Evolutionary conservation across 2,329 filamentous ascomycete species (phyloP).

Genomic region (Aspergillus persii): DNA sequence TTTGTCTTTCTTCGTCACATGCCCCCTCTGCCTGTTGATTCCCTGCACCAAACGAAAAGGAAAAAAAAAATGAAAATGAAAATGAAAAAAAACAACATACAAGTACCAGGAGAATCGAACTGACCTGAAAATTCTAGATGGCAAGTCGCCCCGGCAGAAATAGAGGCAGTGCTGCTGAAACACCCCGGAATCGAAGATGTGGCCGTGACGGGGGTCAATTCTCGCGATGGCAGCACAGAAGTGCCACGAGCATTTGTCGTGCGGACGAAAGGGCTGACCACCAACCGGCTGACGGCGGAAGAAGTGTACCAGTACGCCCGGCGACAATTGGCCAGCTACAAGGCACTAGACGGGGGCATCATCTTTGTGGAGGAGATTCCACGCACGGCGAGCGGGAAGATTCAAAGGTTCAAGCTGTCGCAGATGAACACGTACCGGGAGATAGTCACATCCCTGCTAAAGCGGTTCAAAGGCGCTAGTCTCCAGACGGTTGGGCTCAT

Average conservation of each 20-base stretch:
- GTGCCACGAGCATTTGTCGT: constrained; percentile 50
- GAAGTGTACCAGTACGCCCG: constrained; percentile 46
- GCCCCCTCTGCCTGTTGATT: constrained; percentile 1
- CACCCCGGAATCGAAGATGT: constrained; percentile 46
- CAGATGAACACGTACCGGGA: constrained; percentile 41
- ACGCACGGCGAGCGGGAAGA: constrained; percentile 51
- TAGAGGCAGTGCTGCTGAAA: constrained; percentile 47
- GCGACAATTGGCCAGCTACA: constrained; percentile 47
- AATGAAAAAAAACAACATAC: background rate
- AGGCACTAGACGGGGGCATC: constrained; percentile 47
- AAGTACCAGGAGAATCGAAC: background rate
- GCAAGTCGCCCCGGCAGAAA: constrained; percentile 50
- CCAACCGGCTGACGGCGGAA: constrained; percentile 32
- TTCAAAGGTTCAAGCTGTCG: constrained; percentile 42
- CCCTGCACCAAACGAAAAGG: background rate
- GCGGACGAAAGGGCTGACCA: constrained; percentile 21
- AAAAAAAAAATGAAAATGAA: background rate
- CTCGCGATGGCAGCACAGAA: constrained; percentile 32
- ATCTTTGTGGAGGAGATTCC: constrained; percentile 51
- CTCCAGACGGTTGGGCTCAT: constrained; percentile 22
- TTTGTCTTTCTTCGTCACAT: background rate
- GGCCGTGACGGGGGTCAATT: constrained; percentile 46
- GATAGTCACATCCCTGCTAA: constrained; percentile 33
- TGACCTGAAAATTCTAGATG: constrained; percentile 29
- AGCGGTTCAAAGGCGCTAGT: constrained; percentile 23